A percentile compares a stretch with the other conserved stretches of the same genome.
Conservation (phyloP, 176 grass and related monocot species). For the Bromus sterilis region DNA sequence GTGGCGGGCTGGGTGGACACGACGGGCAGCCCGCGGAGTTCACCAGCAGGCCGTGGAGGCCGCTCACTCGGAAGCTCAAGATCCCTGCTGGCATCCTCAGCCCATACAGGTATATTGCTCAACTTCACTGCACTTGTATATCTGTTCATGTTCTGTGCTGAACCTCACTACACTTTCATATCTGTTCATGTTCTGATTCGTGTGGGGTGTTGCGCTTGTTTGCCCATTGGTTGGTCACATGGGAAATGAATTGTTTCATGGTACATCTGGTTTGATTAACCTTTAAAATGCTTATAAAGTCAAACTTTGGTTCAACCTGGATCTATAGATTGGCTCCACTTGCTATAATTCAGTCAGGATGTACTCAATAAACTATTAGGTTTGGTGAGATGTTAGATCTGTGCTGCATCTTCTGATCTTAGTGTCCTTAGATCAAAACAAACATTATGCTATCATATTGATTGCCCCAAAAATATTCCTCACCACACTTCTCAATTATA, state of each 20-base stretch:
- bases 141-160: neutral
- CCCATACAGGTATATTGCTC: conserved; percentile 67
- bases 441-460: neutral
- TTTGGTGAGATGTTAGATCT: conserved; percentile 28
- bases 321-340: conserved; percentile 2
- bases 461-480: neutral
- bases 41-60: conserved; percentile 82
- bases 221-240: neutral
- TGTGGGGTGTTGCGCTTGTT: neutral
- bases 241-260: neutral
- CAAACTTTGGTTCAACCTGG: conserved; percentile 20
- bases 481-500: neutral
- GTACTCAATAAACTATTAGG: conserved; percentile 4
- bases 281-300: neutral
- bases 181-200: neutral
- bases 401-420: neutral
- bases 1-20: conserved; percentile 29
- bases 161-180: neutral
- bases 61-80: conserved; percentile 79
- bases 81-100: conserved; percentile 74
- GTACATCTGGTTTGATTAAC: neutral
- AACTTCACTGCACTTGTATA: neutral
- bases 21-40: conserved; percentile 59
- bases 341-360: neutral
- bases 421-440: neutral